Base-by-base conservation (phyloP, 176 grass and related monocot species). In the Aegilops tauschii region DNA sequence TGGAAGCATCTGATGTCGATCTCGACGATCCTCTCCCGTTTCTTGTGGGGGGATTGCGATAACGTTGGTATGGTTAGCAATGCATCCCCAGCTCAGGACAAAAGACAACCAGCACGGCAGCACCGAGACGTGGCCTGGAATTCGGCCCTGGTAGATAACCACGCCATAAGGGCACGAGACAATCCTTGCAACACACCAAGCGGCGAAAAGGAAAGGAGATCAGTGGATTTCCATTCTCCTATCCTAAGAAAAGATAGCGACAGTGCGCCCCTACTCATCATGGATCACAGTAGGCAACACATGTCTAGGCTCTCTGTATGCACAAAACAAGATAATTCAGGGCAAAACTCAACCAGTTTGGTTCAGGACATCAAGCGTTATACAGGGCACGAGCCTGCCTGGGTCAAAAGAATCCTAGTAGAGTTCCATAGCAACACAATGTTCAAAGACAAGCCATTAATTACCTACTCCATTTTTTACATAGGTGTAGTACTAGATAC, bases 401-500 rank as follows among this genome's bases (percentile, higher is more conserved):
- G 69, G 12, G 36, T 36, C 82, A 74, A 88, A 80, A 88, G 37
- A 70, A 81, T 45, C 68, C 69, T 72, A 68, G 72, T 65, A 69
- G 73, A 75, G 76, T 27, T 69, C 18, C 69, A 71, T 29, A 84
- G 28, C 63, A 64, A 71, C 30, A 18, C 80, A 70, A 70, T 30
- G 62, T 78, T 40, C 68, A 44, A 35, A 68, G 35, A 80, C 87
- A 77, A 77, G 40, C 65, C 63, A 82, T 73, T 73, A 18, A 21
- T 58, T 82, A 77, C 84, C 84, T 87, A 89, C 89, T 81, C 62
- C 72, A 18, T 8, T 92, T 80, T 94, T 71, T 82, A 91, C 68
- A 90, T 37, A 86, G 78, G 65, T 77, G 28, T 73, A 88, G 12
- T 81, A 82, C 66, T 47, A 83, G 80, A 69, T 29, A 79, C 81